A percentile compares a stretch with the other conserved stretches of the same genome.
Evolutionary conservation across 805 yeast genomes (phyloP).

Genomic region (Cyberlindnera euphorbiae): DNA sequence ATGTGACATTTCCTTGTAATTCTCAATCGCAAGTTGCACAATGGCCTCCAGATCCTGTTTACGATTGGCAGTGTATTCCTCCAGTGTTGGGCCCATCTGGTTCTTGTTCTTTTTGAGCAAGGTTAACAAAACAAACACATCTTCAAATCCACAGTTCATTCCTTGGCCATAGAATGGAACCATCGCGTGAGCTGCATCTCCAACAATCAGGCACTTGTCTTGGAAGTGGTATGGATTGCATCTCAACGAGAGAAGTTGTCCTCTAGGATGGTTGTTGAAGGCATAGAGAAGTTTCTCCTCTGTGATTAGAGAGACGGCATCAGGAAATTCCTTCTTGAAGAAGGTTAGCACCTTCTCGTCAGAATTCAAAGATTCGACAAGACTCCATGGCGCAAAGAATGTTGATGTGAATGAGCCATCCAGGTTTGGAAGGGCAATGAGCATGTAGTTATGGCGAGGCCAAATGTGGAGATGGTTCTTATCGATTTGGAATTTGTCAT

Average conservation of each 20-base stretch:
- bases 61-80: constrained; percentile 30
- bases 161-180: constrained; percentile 99
- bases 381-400: constrained; percentile 74
- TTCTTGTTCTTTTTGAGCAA: constrained; percentile 13
- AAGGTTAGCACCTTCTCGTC: constrained; percentile 46
- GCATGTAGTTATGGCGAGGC: constrained; percentile 86
- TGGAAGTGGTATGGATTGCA: constrained; percentile 65
- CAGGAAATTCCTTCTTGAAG: constrained; percentile 61
- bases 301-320: constrained; percentile 69
- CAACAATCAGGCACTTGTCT: constrained; percentile 64
- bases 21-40: constrained; percentile 69
- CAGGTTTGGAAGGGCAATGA: constrained; percentile 80
- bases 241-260: constrained; percentile 69
- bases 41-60: constrained; percentile 70
- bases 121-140: constrained; percentile 63
- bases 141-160: constrained; percentile 94
- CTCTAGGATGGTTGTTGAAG: constrained; percentile 60
- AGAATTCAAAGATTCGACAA: constrained; percentile 49
- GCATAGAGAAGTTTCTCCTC: constrained; percentile 44
- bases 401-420: constrained; percentile 90
- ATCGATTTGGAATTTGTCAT: constrained; percentile 35
- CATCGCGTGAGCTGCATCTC: constrained; percentile 96
- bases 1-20: constrained; percentile 84
- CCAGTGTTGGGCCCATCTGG: constrained; percentile 7
- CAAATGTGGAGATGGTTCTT: constrained; percentile 86